phyloP scores from a whole-genome alignment of 1,139 yeast species.

The Magnusiomyces fungicola region DNA sequence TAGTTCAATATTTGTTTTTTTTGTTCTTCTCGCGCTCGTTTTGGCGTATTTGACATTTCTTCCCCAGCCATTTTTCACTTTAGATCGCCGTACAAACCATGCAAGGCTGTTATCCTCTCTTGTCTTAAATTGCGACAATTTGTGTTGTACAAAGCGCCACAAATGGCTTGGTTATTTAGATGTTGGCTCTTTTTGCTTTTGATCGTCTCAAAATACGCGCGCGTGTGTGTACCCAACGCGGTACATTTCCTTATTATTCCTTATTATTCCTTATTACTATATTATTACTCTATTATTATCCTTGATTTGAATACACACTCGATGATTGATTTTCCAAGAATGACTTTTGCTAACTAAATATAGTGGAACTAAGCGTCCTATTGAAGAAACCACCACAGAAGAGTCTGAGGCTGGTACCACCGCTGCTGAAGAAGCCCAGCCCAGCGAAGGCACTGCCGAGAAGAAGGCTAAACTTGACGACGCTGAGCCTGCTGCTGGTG shows the following conservation, averaged over 20 bases:
- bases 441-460: not conserved
- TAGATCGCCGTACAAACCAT: not conserved
- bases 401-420: not conserved
- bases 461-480: not conserved
- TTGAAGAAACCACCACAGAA: not conserved
- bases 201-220: no score
- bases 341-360: not conserved
- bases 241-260: no score
- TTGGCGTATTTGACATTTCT: not conserved
- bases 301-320: not conserved
- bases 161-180: not conserved
- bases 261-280: no score
- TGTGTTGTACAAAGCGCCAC: not conserved
- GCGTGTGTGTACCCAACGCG: no score
- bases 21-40: not conserved
- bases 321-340: not conserved
- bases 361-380: slow-evolving; percentile 5
- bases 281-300: not conserved
- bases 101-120: not conserved
- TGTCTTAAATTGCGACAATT: not conserved
- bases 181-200: not conserved
- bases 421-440: not conserved
- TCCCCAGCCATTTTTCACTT: not conserved
- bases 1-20: not conserved
- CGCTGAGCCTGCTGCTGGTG: not conserved